Percentiles rank a stretch among this genome's conserved stretches.
Conservation (phyloP, 495 filamentous ascomycete species). For the Sporormia fimetaria region DNA sequence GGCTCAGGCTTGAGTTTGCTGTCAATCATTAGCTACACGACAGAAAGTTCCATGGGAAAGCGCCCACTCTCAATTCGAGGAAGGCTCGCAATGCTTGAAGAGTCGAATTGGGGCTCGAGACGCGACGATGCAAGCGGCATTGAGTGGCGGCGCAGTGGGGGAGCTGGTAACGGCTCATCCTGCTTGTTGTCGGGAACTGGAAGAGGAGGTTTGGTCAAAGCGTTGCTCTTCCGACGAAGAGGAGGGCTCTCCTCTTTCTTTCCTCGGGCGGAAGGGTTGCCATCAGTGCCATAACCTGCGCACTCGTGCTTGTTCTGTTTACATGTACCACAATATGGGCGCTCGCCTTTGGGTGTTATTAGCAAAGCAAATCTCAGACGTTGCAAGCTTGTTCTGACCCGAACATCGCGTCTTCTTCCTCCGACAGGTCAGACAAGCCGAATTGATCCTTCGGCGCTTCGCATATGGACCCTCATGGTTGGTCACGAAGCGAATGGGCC, state of each 20-base stretch:
- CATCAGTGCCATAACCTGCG: constrained; percentile 26
- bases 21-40: constrained; percentile 34
- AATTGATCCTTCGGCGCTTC: constrained; percentile 26
- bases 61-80: constrained; percentile 1
- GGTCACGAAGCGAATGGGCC: constrained; percentile 26
- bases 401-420: constrained; percentile 63
- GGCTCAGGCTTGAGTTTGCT: constrained; percentile 15
- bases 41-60: too few relatives aligned
- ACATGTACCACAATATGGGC: constrained; percentile 31
- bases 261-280: constrained; percentile 9
- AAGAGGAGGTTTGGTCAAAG: constrained; percentile 1
- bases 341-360: constrained; percentile 22
- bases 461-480: constrained; percentile 27
- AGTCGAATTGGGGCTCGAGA: constrained; percentile 10
- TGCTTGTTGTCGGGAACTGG: constrained; percentile 9
- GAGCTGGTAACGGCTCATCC: constrained; percentile 2
- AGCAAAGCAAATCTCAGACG: neutral
- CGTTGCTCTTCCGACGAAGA: constrained; percentile 9
- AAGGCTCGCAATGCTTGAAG: constrained; percentile 2
- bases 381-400: constrained; percentile 42
- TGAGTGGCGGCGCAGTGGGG: constrained; percentile 8
- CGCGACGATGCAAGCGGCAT: constrained; percentile 8
- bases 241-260: constrained; percentile 14
- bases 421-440: constrained; percentile 25
- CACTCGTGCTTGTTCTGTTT: constrained; percentile 32